phyloP scores from a whole-genome alignment of 352 stramenopile genomes.

The Pythium coloratum region DNA sequence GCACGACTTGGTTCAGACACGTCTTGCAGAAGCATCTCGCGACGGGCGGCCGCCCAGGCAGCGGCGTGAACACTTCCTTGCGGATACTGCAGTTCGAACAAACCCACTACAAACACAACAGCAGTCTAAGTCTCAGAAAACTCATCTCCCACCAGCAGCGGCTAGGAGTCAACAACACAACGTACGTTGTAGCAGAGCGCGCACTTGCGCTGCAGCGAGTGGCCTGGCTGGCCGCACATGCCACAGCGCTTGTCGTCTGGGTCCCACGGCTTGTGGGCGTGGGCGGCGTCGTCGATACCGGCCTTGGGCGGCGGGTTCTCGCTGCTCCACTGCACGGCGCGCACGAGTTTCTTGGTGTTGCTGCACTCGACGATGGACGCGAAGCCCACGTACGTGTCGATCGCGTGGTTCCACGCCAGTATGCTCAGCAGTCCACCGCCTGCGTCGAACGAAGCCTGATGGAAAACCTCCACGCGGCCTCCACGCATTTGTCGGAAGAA shows the following conservation, averaged over 20 bases:
- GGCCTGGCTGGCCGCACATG: constrained; percentile 42
- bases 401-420: constrained; percentile 45
- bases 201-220: constrained; percentile 39
- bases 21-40: constrained; percentile 62
- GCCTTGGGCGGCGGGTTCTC: constrained; percentile 23
- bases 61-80: constrained; percentile 44
- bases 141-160: no score
- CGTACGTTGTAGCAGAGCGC: constrained; percentile 46
- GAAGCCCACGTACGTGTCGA: constrained; percentile 45
- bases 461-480: constrained; percentile 61
- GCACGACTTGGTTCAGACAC: constrained; percentile 53
- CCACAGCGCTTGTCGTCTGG: constrained; percentile 48
- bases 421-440: constrained; percentile 45
- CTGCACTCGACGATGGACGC: constrained; percentile 44
- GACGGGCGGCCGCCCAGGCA: constrained; percentile 16
- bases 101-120: constrained; percentile 25
- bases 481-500: constrained; percentile 65
- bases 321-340: constrained; percentile 37
- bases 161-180: not conserved
- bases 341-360: constrained; percentile 62
- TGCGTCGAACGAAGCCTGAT: constrained; percentile 56
- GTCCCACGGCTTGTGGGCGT: constrained; percentile 32
- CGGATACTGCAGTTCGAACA: constrained; percentile 49
- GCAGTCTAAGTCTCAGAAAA: not conserved
- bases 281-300: constrained; percentile 13